Percentiles rank a stretch among this genome's conserved stretches.
Evolutionary conservation across 495 filamentous ascomycete species (phyloP).

Genomic region (Monascus purpureus): DNA sequence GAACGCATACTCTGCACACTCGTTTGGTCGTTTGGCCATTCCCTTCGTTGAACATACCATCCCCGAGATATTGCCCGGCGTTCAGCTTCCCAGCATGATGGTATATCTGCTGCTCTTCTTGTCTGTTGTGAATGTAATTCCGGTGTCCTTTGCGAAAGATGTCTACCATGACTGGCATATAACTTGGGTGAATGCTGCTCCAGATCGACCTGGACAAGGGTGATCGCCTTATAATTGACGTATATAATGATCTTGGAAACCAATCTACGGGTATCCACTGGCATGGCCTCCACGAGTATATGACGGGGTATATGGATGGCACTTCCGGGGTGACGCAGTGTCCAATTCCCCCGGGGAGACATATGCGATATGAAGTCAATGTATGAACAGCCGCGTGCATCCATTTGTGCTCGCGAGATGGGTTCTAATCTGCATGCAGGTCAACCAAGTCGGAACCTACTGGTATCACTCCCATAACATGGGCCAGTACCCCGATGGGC

Average conservation of each 20-base stretch:
- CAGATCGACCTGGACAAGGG: conserved; percentile 64
- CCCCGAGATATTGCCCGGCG: too few relatives aligned
- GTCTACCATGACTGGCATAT: conserved; percentile 76
- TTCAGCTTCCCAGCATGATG: too few relatives aligned
- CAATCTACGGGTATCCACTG: conserved; percentile 58
- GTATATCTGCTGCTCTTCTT: too few relatives aligned
- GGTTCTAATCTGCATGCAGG: conserved; percentile 23
- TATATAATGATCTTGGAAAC: conserved; percentile 61
- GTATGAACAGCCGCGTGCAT: conserved; percentile 37
- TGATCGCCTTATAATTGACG: conserved; percentile 59
- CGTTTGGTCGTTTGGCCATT: too few relatives aligned
- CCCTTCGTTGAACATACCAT: too few relatives aligned
- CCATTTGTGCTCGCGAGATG: neutral
- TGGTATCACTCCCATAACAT: conserved; percentile 72
- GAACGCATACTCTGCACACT: too few relatives aligned
- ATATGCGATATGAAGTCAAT: conserved; percentile 57
- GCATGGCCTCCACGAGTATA: conserved; percentile 53
- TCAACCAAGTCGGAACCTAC: conserved; percentile 65
- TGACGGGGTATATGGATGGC: conserved; percentile 50
- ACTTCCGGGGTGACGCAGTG: conserved; percentile 50
- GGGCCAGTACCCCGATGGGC: conserved; percentile 69
- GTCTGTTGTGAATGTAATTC: too few relatives aligned
- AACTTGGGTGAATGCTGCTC: conserved; percentile 68
- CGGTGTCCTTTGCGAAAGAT: too few relatives aligned
- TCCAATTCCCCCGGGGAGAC: conserved; percentile 44